phyloP scores from a whole-genome alignment of 2,329 filamentous ascomycete species.

The Hymenoscyphus repandus region DNA sequence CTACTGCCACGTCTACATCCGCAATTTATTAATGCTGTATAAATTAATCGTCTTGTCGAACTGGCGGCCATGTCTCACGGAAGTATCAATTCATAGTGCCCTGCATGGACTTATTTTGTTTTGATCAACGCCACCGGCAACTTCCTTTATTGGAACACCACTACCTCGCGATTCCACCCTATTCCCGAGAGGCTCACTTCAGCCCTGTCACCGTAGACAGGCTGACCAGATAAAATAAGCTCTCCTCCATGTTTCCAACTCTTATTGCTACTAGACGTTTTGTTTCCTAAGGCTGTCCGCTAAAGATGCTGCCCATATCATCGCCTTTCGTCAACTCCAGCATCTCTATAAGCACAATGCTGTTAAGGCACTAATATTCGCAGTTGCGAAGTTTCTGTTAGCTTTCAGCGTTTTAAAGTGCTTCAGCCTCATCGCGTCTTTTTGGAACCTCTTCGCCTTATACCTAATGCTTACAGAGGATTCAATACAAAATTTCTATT shows the following conservation, averaged over 20 bases:
- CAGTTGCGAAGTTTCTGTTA: neutral
- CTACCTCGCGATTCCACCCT: too few relatives aligned
- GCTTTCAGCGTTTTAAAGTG: neutral
- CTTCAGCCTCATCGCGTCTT: conserved; percentile 1
- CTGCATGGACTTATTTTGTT: too few relatives aligned
- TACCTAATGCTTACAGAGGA: conserved; percentile 8
- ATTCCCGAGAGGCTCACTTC: neutral
- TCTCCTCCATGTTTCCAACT: neutral
- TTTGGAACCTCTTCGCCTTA: neutral
- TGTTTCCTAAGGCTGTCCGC: too few relatives aligned
- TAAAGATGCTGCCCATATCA: neutral
- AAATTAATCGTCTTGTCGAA: too few relatives aligned
- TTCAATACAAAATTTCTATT: conserved; percentile 3
- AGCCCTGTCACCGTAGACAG: neutral
- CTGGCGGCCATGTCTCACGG: too few relatives aligned
- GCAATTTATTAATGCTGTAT: too few relatives aligned
- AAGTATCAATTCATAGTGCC: too few relatives aligned
- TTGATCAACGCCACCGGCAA: too few relatives aligned
- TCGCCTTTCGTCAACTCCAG: conserved; percentile 3
- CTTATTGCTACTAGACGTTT: neutral
- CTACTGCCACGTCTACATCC: too few relatives aligned
- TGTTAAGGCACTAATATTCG: conserved; percentile 5
- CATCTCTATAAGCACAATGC: conserved; percentile 4
- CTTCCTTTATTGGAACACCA: too few relatives aligned
- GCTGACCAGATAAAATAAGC: too few relatives aligned